Evolutionary conservation across 2,329 filamentous ascomycete genomes (phyloP).

Genomic region (Calonectria pseudoturangicola): DNA sequence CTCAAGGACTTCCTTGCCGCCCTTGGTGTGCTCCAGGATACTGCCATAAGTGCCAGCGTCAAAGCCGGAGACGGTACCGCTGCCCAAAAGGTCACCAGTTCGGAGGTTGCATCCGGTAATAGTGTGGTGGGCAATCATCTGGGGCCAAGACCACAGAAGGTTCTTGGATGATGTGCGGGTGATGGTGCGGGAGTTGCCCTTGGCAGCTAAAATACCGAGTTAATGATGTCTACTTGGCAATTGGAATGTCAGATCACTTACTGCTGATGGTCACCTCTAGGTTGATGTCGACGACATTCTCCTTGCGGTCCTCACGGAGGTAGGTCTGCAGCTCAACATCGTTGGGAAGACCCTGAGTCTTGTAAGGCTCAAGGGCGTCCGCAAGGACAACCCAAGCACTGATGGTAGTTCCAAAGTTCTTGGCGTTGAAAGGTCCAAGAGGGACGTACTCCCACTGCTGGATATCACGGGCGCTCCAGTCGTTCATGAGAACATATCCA

Average conservation of each 20-base stretch:
- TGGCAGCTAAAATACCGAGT: constrained; percentile 49
- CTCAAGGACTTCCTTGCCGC: constrained; percentile 78
- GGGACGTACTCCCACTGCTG: constrained; percentile 77
- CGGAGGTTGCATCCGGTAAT: constrained; percentile 85
- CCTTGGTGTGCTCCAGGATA: constrained; percentile 82
- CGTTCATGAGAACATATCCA: constrained; percentile 79
- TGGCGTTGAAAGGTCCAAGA: constrained; percentile 77
- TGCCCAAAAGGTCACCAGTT: constrained; percentile 84
- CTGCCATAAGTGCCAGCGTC: constrained; percentile 79
- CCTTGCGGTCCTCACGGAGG: constrained; percentile 73
- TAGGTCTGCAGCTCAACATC: constrained; percentile 60
- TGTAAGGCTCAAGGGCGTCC: constrained; percentile 69
- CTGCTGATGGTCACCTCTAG: constrained; percentile 62
- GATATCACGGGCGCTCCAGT: constrained; percentile 79
- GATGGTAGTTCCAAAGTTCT: constrained; percentile 76
- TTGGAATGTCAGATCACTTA: constrained; percentile 49
- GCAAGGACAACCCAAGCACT: constrained; percentile 78
- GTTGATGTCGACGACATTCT: constrained; percentile 61
- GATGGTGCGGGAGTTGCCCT: constrained; percentile 56
- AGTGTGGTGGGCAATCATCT: constrained; percentile 89
- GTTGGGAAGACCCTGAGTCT: constrained; percentile 54
- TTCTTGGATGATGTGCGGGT: constrained; percentile 57
- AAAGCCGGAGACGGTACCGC: constrained; percentile 83
- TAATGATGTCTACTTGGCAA: background rate
- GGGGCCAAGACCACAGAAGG: constrained; percentile 86